These are phyloP conservation scores for Coemansia reversa DNA, from an alignment of 192 early-diverging fungal genomes.

Conservation along the genomic window DNA sequence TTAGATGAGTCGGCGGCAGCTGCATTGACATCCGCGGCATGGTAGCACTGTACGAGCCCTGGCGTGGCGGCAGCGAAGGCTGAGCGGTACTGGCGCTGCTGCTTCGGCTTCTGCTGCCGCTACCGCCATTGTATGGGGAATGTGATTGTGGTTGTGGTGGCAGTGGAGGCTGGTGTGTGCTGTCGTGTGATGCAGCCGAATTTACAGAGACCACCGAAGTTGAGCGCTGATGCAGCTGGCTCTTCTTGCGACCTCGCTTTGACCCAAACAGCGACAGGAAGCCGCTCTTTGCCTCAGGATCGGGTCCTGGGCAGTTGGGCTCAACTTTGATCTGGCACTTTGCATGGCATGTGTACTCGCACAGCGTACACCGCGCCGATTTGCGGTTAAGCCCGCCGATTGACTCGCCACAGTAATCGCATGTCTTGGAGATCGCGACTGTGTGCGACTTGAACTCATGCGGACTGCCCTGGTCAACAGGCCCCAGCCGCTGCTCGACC, in stretches of 20 bases:
- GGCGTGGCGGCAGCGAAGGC: neutral
- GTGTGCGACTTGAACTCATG: constrained; percentile 47
- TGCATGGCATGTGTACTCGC: constrained; percentile 48
- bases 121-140: neutral
- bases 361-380: constrained; percentile 32
- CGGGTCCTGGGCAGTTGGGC: constrained; percentile 37
- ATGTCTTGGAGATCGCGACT: constrained; percentile 39
- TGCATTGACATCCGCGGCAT: constrained; percentile 2
- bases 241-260: constrained; percentile 23
- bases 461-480: constrained; percentile 31
- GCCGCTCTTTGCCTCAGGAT: constrained; percentile 34
- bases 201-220: constrained; percentile 21
- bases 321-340: constrained; percentile 51
- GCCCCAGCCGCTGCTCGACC: constrained; percentile 40
- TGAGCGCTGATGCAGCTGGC: constrained; percentile 19
- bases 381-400: constrained; percentile 47
- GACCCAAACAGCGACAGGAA: constrained; percentile 44
- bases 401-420: constrained; percentile 51
- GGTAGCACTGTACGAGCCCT: neutral
- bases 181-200: constrained; percentile 8
- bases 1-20: neutral
- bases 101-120: constrained; percentile 7
- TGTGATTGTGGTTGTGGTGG: neutral
- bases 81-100: constrained; percentile 4
- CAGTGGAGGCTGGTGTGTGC: neutral